phyloP scores from a whole-genome alignment of 495 filamentous ascomycete genomes.

The Tuber borchii region DNA sequence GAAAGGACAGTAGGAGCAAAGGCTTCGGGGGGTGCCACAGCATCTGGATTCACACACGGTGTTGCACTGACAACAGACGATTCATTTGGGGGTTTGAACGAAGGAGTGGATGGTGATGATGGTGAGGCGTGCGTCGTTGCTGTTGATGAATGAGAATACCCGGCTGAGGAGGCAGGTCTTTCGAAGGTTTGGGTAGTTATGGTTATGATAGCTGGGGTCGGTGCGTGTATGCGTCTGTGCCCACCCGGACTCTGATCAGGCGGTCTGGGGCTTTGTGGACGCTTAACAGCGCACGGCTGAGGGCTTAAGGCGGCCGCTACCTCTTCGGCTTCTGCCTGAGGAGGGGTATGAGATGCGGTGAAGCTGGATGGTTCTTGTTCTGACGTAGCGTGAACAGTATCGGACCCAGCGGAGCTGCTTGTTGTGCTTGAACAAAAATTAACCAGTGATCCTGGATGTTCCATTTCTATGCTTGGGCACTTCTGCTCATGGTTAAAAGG shows the following conservation, averaged over 20 bases:
- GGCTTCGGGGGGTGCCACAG: not conserved
- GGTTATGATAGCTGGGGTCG: not conserved
- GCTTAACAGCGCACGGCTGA: not conserved
- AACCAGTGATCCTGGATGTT: slow-evolving; percentile 22
- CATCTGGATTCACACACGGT: not conserved
- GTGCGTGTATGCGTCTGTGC: not conserved
- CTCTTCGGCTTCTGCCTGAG: not conserved
- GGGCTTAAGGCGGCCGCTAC: not conserved
- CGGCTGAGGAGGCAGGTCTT: not conserved
- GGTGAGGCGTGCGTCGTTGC: not conserved
- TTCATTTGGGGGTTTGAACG: not conserved
- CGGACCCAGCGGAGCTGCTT: not conserved
- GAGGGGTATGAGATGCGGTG: not conserved
- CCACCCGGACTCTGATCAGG: not conserved
- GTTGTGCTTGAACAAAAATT: slow-evolving; percentile 6
- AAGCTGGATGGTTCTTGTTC: not conserved
- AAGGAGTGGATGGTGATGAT: not conserved
- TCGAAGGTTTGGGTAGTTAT: not conserved
- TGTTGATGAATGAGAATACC: not conserved
- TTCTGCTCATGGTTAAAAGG: not conserved
- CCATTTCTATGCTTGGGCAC: slow-evolving; percentile 5
- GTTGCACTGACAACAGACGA: not conserved
- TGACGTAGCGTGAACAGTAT: not conserved
- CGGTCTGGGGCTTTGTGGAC: not conserved
- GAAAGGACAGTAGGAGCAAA: not conserved